A percentile compares a stretch with the other conserved stretches of the same genome.
phyloP scores from a whole-genome alignment of 164 flowering plant genomes.

The Hamamelis virginiana region DNA sequence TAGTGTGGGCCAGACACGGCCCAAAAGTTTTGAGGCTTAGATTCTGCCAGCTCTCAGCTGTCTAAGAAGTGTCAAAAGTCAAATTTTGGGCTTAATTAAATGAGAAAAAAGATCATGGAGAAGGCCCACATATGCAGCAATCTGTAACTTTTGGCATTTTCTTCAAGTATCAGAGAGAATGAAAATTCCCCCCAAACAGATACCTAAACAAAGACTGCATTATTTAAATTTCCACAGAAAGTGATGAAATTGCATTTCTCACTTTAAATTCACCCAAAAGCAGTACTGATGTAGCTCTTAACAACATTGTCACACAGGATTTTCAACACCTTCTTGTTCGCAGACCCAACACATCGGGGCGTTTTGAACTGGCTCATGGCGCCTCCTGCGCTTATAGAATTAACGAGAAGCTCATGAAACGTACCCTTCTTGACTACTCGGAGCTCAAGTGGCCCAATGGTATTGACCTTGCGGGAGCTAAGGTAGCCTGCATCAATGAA shows the following conservation, averaged over 20 bases:
- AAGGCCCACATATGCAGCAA: neutral
- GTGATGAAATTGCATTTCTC: neutral
- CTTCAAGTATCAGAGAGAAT: no score
- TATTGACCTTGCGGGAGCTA: constrained; percentile 58
- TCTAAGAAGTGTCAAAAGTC: neutral
- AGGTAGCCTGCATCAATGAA: constrained; percentile 81
- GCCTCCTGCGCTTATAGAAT: constrained; percentile 58
- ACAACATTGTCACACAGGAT: constrained; percentile 61
- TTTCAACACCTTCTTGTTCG: constrained; percentile 48
- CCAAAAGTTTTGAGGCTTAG: no score
- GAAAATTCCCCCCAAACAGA: no score
- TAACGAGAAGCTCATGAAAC: constrained; percentile 68
- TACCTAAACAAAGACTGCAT: no score
- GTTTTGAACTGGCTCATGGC: constrained; percentile 86
- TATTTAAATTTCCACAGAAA: neutral
- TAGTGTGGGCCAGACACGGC: no score
- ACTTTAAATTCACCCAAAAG: constrained; percentile 34
- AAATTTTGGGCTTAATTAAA: no score
- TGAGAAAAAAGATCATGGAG: no score
- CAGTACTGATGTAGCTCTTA: constrained; percentile 64
- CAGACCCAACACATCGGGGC: constrained; percentile 65
- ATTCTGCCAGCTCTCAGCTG: no score
- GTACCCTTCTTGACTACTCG: constrained; percentile 66
- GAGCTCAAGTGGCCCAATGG: constrained; percentile 82
- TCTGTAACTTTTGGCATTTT: neutral